Conservation (phyloP, 139 green algal genomes). For the Tetradesmus obliquus region DNA sequence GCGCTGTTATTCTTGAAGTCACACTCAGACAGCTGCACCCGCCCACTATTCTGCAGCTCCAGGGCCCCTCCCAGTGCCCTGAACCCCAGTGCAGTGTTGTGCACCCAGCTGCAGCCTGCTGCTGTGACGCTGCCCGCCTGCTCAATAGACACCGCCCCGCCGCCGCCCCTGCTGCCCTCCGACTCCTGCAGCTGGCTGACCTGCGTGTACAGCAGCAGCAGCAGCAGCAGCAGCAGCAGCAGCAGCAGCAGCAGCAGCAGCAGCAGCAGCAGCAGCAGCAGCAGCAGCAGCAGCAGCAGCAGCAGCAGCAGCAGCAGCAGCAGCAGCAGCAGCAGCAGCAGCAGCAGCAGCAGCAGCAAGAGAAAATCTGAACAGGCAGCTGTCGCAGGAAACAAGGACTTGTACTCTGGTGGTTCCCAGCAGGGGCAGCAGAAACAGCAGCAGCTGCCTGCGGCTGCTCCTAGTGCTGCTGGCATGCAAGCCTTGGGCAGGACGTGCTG, state of each 20-base stretch:
- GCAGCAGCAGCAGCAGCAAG: too few species aligned
- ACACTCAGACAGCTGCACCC: not conserved
- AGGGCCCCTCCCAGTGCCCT: not conserved
- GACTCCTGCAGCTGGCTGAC: not conserved
- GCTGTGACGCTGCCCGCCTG: not conserved
- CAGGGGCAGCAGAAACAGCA: too few species aligned
- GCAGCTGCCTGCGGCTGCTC: too few species aligned
- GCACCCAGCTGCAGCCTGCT: not conserved
- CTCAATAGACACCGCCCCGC: not conserved
- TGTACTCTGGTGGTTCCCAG: too few species aligned
- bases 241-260: not conserved
- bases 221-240: not conserved
- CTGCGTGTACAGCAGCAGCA: too few species aligned
- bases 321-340: not conserved
- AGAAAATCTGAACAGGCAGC: too few species aligned
- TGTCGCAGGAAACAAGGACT: too few species aligned
- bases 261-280: not conserved
- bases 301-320: not conserved
- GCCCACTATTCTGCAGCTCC: not conserved
- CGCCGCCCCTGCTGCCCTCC: not conserved
- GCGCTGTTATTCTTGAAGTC: constrained; percentile 6
- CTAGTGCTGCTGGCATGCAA: too few species aligned
- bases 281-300: too few species aligned
- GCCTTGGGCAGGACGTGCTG: too few species aligned
- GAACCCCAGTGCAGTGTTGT: constrained; percentile 7